Conservation (phyloP, 1,139 yeast genomes). For the Candida sanyaensis region DNA sequence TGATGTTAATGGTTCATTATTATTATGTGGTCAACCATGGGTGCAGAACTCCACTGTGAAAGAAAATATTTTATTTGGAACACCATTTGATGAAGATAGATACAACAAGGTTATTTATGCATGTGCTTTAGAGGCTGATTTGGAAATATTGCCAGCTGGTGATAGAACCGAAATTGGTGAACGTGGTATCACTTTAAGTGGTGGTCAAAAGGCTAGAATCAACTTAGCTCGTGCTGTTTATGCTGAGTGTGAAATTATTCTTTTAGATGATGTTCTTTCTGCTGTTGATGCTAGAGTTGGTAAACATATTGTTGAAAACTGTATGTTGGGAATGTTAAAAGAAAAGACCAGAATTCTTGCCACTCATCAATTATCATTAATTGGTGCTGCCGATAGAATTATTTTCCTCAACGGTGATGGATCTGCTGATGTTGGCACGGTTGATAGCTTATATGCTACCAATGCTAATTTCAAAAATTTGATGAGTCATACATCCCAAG, state of each 20-base stretch:
- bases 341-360: slow-evolving; percentile 47
- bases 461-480: slow-evolving; percentile 51
- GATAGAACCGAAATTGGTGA: slow-evolving; percentile 52
- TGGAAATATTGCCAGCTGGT: slow-evolving; percentile 42
- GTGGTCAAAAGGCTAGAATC: slow-evolving; percentile 52
- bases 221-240: slow-evolving; percentile 50
- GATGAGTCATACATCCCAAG: slow-evolving; percentile 42
- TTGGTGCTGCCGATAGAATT: slow-evolving; percentile 42
- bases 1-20: slow-evolving; percentile 37
- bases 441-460: slow-evolving; percentile 33
- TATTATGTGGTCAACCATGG: slow-evolving; percentile 56
- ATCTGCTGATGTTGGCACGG: slow-evolving; percentile 35
- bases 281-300: slow-evolving; percentile 56
- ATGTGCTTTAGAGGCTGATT: slow-evolving; percentile 39
- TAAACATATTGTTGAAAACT: slow-evolving; percentile 42
- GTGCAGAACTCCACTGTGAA: slow-evolving; percentile 45
- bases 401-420: slow-evolving; percentile 49
- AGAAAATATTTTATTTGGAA: slow-evolving; percentile 40
- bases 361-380: slow-evolving; percentile 48
- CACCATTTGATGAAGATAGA: slow-evolving; percentile 23
- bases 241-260: slow-evolving; percentile 37
- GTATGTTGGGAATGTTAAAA: slow-evolving; percentile 35
- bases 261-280: slow-evolving; percentile 48
- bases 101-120: slow-evolving; percentile 34
- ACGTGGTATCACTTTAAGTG: slow-evolving; percentile 49